Evolutionary conservation across 2,329 filamentous ascomycete genomes (phyloP), one percentile per base, ranked within the genome.

Genomic region (Tolypocladium ophioglossoides): DNA sequence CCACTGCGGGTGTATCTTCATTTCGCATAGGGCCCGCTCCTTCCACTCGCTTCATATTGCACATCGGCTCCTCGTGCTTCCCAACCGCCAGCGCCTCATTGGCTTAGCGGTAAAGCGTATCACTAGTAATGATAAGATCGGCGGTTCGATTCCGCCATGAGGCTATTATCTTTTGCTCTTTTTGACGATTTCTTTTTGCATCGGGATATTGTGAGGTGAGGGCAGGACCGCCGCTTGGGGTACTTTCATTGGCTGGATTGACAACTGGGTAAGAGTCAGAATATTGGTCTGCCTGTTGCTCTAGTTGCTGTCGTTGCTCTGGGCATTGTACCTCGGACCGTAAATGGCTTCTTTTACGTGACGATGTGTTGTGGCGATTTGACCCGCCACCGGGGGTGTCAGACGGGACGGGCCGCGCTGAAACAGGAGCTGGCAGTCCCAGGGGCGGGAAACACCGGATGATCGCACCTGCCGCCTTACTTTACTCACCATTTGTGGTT

Each of bases 121-220:
- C 65, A 68, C 65, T 68, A 66, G 64, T 67, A 67, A 68, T 67
- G 65, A 68, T 58, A 63, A 68, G 64, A 64, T 68, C 64, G 64
- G 60, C 62, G 62, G 65, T 68, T 68, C 65, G 64, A 68, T 64
- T 68, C 65, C 63, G 63, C 62, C 64, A 66, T 61, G 60, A 61
- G 64, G 65, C 63, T 66, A 47, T 7, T 22, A 41, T 40, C 52
- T 54, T 53, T 48, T 38, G 4, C 20, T 10, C 16, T 30, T 50
- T 44, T 50, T 44, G 30, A 4, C 11, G 22, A 32, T 22, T 41
- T 18, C 2, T 40, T 30, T 40, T 18, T 37, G 27, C 16, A 20
- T 4, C 10, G 5, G 44, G 8, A 18, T n/a, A 4, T 12, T n/a
- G 10, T 9, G 44, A 32, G 24, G 16, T 5, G 44, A n/a, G 7